phyloP scores from a whole-genome alignment of 768 basidiomycete genomes.

The Austroboletus eburneus region DNA sequence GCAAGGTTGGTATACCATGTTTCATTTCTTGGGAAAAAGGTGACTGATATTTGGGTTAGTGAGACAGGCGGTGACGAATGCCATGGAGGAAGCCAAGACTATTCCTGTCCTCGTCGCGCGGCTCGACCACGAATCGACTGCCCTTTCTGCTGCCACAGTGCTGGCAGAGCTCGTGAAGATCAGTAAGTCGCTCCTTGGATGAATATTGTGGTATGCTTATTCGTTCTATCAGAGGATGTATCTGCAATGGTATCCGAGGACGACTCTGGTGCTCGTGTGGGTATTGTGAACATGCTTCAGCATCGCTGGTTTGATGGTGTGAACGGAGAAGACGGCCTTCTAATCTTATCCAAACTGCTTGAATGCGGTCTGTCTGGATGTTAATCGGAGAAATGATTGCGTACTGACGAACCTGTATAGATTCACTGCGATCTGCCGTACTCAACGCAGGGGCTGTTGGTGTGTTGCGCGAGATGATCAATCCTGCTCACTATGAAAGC shows the following conservation, averaged over 20 bases:
- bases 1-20: neutral
- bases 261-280: neutral
- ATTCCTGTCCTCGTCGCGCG: slow-evolving; percentile 15
- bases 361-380: slow-evolving; percentile 16
- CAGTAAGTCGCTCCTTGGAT: slow-evolving; percentile 9
- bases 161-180: slow-evolving; percentile 16
- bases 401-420: slow-evolving; percentile 6
- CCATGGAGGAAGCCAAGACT: slow-evolving; percentile 15
- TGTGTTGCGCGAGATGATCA: slow-evolving; percentile 15
- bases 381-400: neutral
- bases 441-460: slow-evolving; percentile 13
- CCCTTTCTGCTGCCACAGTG: slow-evolving; percentile 18
- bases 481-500: slow-evolving; percentile 1
- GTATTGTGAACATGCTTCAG: slow-evolving; percentile 20
- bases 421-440: slow-evolving; percentile 11
- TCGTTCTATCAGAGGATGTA: slow-evolving; percentile 13
- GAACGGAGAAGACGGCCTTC: slow-evolving; percentile 25
- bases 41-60: neutral
- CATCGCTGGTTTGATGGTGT: slow-evolving; percentile 27
- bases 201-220: neutral
- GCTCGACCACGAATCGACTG: slow-evolving; percentile 13
- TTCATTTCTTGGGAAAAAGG: neutral
- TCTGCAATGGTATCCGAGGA: slow-evolving; percentile 6
- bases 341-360: slow-evolving; percentile 15
- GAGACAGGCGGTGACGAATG: slow-evolving; percentile 5